Evolutionary conservation across 148 eudicot species (phyloP).

Genomic region (Selenicereus undatus): DNA sequence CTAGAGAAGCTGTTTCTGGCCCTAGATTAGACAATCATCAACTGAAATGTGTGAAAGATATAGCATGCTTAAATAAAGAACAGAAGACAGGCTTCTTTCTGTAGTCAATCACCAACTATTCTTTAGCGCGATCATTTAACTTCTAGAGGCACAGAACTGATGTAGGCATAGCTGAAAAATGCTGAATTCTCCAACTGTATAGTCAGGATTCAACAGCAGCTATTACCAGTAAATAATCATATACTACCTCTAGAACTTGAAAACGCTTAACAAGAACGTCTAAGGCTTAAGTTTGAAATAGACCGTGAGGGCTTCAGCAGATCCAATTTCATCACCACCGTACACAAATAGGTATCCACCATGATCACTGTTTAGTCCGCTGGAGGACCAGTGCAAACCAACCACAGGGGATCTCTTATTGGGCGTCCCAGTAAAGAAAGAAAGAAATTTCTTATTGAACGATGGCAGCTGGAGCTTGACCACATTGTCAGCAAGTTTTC

Average conservation of each 20-base stretch:
- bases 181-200: background rate
- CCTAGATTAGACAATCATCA: background rate
- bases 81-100: background rate
- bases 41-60: background rate
- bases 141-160: conserved; percentile 5
- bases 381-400: conserved; percentile 71
- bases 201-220: background rate
- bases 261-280: conserved; percentile 1
- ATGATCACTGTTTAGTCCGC: conserved; percentile 33
- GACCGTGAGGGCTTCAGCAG: conserved; percentile 94
- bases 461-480: conserved; percentile 75
- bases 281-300: conserved; percentile 26
- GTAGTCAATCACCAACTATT: background rate
- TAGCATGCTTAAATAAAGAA: background rate
- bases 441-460: background rate
- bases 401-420: conserved; percentile 83
- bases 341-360: conserved; percentile 82
- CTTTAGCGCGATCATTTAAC: background rate
- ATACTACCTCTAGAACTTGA: conserved; percentile 3
- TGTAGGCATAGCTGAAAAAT: too few relatives aligned
- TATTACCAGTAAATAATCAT: background rate
- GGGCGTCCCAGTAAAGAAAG: conserved; percentile 16
- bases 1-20: background rate
- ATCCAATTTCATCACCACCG: conserved; percentile 92
- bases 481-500: conserved; percentile 45